Evolutionary conservation across 768 basidiomycete species (phyloP), one percentile per base, ranked within the genome.

Genomic region (Suillus ampliporus): DNA sequence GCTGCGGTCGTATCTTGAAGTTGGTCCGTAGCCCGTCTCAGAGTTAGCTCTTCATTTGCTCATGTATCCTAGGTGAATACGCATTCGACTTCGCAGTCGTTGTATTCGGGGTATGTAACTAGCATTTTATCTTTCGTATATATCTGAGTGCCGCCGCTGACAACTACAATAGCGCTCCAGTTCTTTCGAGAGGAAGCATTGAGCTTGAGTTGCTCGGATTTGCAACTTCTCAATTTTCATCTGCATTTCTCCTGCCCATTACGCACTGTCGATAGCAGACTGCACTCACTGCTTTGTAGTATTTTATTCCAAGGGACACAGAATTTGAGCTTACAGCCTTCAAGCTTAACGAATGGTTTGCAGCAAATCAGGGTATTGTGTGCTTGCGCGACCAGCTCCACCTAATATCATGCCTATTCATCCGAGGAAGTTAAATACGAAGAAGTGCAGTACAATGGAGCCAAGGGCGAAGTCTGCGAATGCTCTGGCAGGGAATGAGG

Each of bases 381-480:
- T 53, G 6, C 19, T 59, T 59, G 43, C 31, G 10, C n/a, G 34
- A 57, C 34, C 46, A 34, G 44, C 58, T 64, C 19, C 43, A 60
- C 17, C 2, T 51, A n/a, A 51, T 51, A 34, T 14, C 21, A 40
- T 61, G 41, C 41, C 48, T 9, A 23, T 68, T 78, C 76, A 99
- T 75, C 97, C 97, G 15, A 99, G 84, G 84, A 97, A 99, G 79
- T 98, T 98, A 84, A 89, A 98, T 64, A 97, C 96, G 75, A 99
- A 99, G 82, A 98, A 95, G 77, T 99, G 97, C 38, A 99, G 83
- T 43, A 99, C 88, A 65, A 99, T 89, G 3, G 94, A 96, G n/a
- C 95, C 95, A 50, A 96, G 76, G 31, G 91, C 92, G 72, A 98
- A 99, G 72, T 99, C 97, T 50, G 93, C 96, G 71, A 99, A 99